Evolutionary conservation across 305 asterid species (phyloP).

Genomic region (Andrographis paniculata): DNA sequence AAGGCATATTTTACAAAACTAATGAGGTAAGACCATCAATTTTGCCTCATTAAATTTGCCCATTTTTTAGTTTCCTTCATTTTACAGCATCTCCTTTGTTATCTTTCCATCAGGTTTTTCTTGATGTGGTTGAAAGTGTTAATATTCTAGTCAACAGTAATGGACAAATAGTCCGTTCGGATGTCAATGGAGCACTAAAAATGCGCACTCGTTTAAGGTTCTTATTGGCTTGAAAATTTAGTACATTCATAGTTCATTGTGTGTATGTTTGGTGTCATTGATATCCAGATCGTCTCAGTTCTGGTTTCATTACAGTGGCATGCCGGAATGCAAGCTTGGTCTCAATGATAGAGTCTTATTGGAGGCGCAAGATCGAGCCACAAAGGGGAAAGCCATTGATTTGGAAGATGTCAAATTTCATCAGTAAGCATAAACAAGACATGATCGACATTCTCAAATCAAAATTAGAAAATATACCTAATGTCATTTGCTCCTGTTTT

Average conservation of each 20-base stretch:
- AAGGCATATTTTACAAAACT: conserved; percentile 57
- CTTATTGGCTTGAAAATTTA: neutral
- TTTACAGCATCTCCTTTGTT: neutral
- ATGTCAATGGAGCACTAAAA: conserved; percentile 61
- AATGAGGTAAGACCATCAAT: conserved; percentile 37
- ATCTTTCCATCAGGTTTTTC: conserved; percentile 27
- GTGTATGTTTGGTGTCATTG: neutral
- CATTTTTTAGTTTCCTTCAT: neutral
- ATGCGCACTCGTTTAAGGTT: conserved; percentile 64
- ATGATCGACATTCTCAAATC: neutral
- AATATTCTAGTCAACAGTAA: conserved; percentile 65
- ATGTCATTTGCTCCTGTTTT: neutral
- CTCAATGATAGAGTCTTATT: conserved; percentile 58
- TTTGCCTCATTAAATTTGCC: neutral
- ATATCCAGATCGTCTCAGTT: neutral
- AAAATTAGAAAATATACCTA: no score
- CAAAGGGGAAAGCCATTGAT: conserved; percentile 70
- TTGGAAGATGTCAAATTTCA: conserved; percentile 68
- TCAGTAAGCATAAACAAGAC: conserved; percentile 37
- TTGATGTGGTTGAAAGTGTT: conserved; percentile 70
- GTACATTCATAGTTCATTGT: neutral
- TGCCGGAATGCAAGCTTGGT: conserved; percentile 80
- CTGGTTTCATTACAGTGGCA: conserved; percentile 42
- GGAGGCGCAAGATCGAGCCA: conserved; percentile 63
- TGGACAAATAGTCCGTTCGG: conserved; percentile 59